Percentiles rank a stretch among this genome's conserved stretches.
Evolutionary conservation across 345 rosid genomes (phyloP).

Genomic region (Acer campestre): DNA sequence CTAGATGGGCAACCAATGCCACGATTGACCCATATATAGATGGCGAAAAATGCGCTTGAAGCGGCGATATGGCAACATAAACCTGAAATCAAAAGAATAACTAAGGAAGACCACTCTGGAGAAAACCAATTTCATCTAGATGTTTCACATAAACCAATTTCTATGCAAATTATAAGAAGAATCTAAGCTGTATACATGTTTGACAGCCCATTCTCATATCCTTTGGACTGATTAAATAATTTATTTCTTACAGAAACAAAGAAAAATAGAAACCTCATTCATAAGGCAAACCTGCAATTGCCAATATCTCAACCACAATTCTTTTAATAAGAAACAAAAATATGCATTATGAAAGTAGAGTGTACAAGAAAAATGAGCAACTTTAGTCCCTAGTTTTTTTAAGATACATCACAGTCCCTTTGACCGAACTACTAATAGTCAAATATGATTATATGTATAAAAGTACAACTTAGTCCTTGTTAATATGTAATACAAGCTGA

Average conservation of each 20-base stretch:
- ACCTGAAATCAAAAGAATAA: slow-evolving; percentile 60
- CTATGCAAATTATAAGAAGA: background rate
- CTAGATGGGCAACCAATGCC: slow-evolving; percentile 56
- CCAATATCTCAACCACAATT: background rate
- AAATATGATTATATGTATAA: too few relatives aligned
- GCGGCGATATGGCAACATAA: slow-evolving; percentile 37
- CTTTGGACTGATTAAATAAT: background rate
- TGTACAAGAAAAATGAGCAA: background rate
- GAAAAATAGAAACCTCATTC: slow-evolving; percentile 5
- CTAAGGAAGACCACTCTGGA: background rate
- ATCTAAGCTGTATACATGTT: background rate
- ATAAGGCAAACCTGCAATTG: background rate
- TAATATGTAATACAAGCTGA: too few relatives aligned
- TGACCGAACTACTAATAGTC: too few relatives aligned
- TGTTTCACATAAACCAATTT: background rate
- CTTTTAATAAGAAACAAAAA: background rate
- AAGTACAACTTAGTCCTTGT: too few relatives aligned
- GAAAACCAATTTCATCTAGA: background rate
- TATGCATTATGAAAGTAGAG: background rate
- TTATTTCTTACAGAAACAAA: background rate
- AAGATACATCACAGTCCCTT: too few relatives aligned
- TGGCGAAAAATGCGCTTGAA: slow-evolving; percentile 58
- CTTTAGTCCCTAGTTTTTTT: too few relatives aligned
- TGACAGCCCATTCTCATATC: background rate
- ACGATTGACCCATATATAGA: slow-evolving; percentile 49